Conservation (phyloP, 176 grass and related monocot species). For the Bolboschoenus planiculmis region DNA sequence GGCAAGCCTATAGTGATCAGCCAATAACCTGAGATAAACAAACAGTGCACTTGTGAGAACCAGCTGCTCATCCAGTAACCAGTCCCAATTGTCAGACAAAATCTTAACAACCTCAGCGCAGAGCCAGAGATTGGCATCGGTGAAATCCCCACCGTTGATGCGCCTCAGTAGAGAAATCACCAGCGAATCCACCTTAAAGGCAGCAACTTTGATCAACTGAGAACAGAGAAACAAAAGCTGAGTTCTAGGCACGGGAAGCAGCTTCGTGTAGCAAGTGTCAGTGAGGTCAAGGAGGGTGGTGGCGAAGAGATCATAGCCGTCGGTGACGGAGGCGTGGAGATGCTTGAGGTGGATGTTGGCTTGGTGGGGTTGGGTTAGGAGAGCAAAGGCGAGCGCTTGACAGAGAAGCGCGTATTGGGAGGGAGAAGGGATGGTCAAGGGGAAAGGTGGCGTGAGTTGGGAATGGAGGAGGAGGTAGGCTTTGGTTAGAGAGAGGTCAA, state of each 20-base stretch:
- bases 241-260: constrained; percentile 39
- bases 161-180: constrained; percentile 45
- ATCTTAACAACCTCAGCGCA: constrained; percentile 18
- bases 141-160: constrained; percentile 42
- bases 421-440: constrained; percentile 26
- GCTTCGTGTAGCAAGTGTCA: constrained; percentile 27
- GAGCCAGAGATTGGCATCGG: constrained; percentile 48
- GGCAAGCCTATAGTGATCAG: constrained; percentile 50
- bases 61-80: constrained; percentile 18
- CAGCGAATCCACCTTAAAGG: constrained; percentile 35
- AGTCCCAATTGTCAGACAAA: constrained; percentile 31
- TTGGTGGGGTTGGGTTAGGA: constrained; percentile 35
- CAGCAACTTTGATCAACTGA: constrained; percentile 41
- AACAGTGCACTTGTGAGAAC: constrained; percentile 30
- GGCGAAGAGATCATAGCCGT: constrained; percentile 56
- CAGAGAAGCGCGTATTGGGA: constrained; percentile 53
- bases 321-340: constrained; percentile 56
- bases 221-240: constrained; percentile 39
- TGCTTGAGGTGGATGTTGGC: constrained; percentile 26
- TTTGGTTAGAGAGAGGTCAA: constrained; percentile 6
- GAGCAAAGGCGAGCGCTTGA: constrained; percentile 47
- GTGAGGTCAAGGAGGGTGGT: constrained; percentile 42
- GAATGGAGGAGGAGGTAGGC: constrained; percentile 31
- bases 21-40: constrained; percentile 42
- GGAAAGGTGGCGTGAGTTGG: constrained; percentile 47